Evolutionary conservation across 108 stramenopile genomes (phyloP), one percentile per base, ranked within the genome.

Genomic region (Epipyxis sp.): DNA sequence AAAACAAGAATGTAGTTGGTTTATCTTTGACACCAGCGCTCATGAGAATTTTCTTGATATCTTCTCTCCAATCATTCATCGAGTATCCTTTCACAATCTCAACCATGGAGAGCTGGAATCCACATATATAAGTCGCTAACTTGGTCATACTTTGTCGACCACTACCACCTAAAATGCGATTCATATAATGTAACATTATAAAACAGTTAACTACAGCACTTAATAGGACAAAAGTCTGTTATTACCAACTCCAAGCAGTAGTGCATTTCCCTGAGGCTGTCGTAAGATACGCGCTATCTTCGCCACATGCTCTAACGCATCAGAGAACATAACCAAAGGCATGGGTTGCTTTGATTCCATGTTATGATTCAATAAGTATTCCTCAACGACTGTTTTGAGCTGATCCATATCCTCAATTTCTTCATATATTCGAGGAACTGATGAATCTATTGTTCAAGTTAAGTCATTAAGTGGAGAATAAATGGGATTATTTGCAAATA

Each of bases 1-100:
- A 82, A 83, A 90, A 90, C 2, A 90, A 46, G 59, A 90, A 90
- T 0, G 88, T 82, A 0, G 86, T 87, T 39, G 76, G 88, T 80
- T 80, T 59, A 39, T 88, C 85, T 77, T 88, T 84, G 10, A 89
- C 76, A 30, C 88, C 89, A 0, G 88, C 89, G 1, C 69, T 39
- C 69, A 88, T 69, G 27, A 90, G 84, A 76, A 79, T 81, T 25
- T 25, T 76, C 69, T 81, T 80, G 34, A 90, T 34, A 59, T 88
- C 88, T 1, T 90, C 88, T 35, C 88, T 74, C 89, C 89, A 90
- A 77, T 90, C 89, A 10, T 79, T 37, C 46, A 87, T 57, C 32
- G 85, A 86, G 78, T 89, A 90, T 40, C 88, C 89, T 69, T 90
- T 90, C 77, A 76, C 74, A 61, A 90, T 87, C 72, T 90, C 89